A percentile compares a stretch with the other conserved stretches of the same genome.
phyloP scores from a whole-genome alignment of 768 basidiomycete species.

The Tylopilus balloui region DNA sequence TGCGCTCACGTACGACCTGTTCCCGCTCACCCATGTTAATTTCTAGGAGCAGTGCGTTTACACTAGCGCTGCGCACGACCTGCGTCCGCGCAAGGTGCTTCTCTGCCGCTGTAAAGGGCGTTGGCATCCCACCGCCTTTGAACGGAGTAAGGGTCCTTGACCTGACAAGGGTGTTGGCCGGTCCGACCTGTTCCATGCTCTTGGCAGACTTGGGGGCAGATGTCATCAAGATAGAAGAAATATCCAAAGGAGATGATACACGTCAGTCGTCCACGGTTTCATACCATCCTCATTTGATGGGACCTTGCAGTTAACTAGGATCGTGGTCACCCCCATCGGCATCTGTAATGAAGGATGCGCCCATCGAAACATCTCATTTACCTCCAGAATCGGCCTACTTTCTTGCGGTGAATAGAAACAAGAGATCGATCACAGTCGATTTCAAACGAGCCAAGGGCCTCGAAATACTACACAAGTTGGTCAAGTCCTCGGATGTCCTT shows the following conservation, averaged over 20 bases:
- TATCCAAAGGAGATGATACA: slow-evolving; percentile 83
- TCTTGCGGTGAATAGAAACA: slow-evolving; percentile 83
- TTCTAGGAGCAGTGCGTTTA: not conserved
- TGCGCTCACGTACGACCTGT: not conserved
- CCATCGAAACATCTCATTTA: slow-evolving; percentile 54
- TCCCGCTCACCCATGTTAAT: slow-evolving; percentile 8
- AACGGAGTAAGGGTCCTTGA: slow-evolving; percentile 82
- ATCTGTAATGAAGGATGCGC: slow-evolving; percentile 43
- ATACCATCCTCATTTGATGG: slow-evolving; percentile 10
- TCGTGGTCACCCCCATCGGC: slow-evolving; percentile 65
- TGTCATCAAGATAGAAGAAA: slow-evolving; percentile 88
- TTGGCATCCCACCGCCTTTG: slow-evolving; percentile 75
- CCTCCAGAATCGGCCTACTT: slow-evolving; percentile 94
- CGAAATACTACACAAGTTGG: slow-evolving; percentile 66
- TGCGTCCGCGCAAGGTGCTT: not conserved
- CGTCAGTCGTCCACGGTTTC: slow-evolving; percentile 40
- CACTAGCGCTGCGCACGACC: no score
- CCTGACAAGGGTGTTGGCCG: slow-evolving; percentile 86
- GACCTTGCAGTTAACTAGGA: slow-evolving; percentile 37
- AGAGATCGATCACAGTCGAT: slow-evolving; percentile 85
- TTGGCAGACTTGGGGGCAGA: slow-evolving; percentile 91
- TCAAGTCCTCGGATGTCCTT: slow-evolving; percentile 73
- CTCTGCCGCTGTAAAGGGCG: slow-evolving; percentile 11
- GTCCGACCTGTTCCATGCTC: slow-evolving; percentile 88
- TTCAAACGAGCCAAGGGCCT: slow-evolving; percentile 78